These are phyloP conservation scores for Yueomyces sinensis DNA, from an alignment of 805 yeast genomes.

Conservation along the genomic window DNA sequence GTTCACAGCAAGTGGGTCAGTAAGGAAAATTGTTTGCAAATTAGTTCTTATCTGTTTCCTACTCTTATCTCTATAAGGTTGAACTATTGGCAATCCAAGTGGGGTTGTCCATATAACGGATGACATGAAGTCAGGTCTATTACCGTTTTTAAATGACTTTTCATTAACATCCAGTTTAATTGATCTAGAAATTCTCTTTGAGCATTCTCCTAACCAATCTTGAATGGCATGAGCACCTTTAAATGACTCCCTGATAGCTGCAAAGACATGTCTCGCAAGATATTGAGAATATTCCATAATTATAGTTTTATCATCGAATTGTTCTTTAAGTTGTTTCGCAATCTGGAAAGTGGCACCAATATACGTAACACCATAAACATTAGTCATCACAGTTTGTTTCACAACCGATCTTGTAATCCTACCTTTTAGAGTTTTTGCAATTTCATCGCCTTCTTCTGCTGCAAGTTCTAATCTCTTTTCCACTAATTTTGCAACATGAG, in stretches of 20 bases:
- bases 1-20: slow-evolving; percentile 75
- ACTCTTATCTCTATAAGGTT: slow-evolving; percentile 72
- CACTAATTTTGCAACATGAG: slow-evolving; percentile 56
- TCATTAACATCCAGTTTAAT: slow-evolving; percentile 53
- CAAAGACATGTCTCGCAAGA: slow-evolving; percentile 66
- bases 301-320: slow-evolving; percentile 35
- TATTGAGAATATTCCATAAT: slow-evolving; percentile 43
- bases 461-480: slow-evolving; percentile 39
- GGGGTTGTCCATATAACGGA: slow-evolving; percentile 98
- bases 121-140: slow-evolving; percentile 55
- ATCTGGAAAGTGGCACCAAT: slow-evolving; percentile 89
- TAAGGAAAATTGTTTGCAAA: slow-evolving; percentile 73
- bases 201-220: slow-evolving; percentile 89
- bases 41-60: slow-evolving; percentile 63
- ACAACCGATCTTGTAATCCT: slow-evolving; percentile 76
- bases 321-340: slow-evolving; percentile 55
- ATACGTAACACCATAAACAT: slow-evolving; percentile 92
- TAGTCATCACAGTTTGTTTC: slow-evolving; percentile 96
- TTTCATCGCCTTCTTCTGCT: slow-evolving; percentile 38
- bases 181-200: slow-evolving; percentile 66
- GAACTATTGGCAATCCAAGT: slow-evolving; percentile 88
- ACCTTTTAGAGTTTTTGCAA: slow-evolving; percentile 40
- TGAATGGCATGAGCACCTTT: slow-evolving; percentile 90
- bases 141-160: slow-evolving; percentile 27
- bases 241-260: slow-evolving; percentile 73